A percentile compares a stretch with the other conserved stretches of the same genome.
These are phyloP conservation scores for Ballota nigra DNA, from an alignment of 257 asterid species.

Conservation along the genomic window DNA sequence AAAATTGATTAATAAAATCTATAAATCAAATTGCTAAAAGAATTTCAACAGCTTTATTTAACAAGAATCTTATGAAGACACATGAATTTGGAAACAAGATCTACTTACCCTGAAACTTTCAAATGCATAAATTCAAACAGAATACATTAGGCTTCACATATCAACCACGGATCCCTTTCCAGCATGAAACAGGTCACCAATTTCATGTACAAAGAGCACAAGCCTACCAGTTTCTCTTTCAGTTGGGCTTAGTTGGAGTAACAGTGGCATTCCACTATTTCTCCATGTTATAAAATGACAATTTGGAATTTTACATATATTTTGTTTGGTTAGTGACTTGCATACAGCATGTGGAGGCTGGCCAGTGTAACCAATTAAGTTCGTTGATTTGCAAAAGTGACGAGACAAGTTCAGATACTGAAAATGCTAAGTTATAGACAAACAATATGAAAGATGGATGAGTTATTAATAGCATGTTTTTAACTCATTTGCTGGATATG, in stretches of 20 bases:
- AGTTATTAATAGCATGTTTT: background rate
- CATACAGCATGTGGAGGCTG: background rate
- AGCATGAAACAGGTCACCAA: background rate
- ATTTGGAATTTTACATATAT: background rate
- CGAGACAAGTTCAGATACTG: background rate
- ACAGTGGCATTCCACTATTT: background rate
- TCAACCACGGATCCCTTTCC: background rate
- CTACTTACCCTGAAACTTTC: background rate
- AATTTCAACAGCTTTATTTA: background rate
- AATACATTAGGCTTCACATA: background rate
- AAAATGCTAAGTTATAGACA: background rate
- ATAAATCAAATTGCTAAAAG: background rate
- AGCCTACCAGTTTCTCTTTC: background rate
- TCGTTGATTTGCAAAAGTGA: background rate
- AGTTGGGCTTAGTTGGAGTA: background rate
- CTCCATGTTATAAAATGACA: slow-evolving; percentile 4
- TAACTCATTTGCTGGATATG: background rate
- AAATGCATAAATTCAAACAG: background rate
- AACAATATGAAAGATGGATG: background rate
- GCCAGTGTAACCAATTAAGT: background rate
- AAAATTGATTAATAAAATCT: background rate
- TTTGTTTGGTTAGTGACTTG: background rate
- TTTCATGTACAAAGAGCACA: slow-evolving; percentile 7
- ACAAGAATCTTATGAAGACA: background rate
- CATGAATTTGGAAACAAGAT: background rate